Base-by-base conservation (phyloP, 805 yeast species). In the Sugiyamaella qingdaonensis region DNA sequence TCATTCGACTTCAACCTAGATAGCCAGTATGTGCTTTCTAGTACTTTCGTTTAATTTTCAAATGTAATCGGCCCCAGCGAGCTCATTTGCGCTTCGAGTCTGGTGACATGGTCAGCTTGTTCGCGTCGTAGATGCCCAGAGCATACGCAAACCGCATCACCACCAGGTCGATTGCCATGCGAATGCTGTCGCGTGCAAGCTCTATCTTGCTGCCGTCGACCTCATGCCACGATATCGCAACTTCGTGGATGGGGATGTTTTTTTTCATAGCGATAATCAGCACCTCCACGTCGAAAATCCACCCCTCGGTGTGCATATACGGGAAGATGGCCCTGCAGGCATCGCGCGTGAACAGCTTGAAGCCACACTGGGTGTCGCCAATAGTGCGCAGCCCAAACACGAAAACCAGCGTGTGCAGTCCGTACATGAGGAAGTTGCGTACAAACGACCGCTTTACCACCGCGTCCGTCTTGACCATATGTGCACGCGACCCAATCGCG, bases 261-360 rank as follows among this genome's bases (percentile, higher is more conserved):
- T 88, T 88, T 57, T 87, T 75, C 60, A 81, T 79, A 1, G 91
- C 97, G 54, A 94, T 73, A 51, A 94, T 79, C 59, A 94, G 74
- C 13, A 92, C 80, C 72, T 94, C 99, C 32, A 94, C 97, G 66
- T 94, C 99, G 70, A 94, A 94, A 35, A 94, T 94, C 99, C 99
- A 94, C 49, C 98, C 84, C 69, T 94, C 99, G 10, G 96, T 92
- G 68, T 92, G 97, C 86, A 94, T 80, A 59, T 79, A 83, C 1
- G 97, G 97, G 68, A 90, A 89, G 42, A 94, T 87, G 50, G 63
- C 63, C 14, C 62, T 64, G 21, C 84, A 78, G 0, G 97, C 85
- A 8, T 76, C 72, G 55, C 82, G 79, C 60, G 92, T 88, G 70
- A 92, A 94, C 68, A 94, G 72, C 69, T 94, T 94, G 73, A 94